Evolutionary conservation across 768 basidiomycete genomes (phyloP).

Genomic region (Calocybe gangraenosa): DNA sequence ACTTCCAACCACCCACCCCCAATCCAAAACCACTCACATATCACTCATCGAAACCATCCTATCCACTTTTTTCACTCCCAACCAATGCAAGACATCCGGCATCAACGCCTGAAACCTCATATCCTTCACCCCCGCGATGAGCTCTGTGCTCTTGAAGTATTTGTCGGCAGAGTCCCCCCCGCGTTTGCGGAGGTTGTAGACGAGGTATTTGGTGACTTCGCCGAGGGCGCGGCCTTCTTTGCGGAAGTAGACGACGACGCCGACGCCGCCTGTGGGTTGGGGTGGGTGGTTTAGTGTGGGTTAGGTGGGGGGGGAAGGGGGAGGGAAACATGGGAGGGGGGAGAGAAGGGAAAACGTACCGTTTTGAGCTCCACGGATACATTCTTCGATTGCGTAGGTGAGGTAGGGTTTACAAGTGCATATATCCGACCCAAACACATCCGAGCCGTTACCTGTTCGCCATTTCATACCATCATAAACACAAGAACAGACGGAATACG

Average conservation of each 20-base stretch:
- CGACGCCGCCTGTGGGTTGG: slow-evolving; percentile 66
- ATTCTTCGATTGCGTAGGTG: slow-evolving; percentile 90
- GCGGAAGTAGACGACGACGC: slow-evolving; percentile 90
- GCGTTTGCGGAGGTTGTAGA: slow-evolving; percentile 95
- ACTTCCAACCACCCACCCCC: too few species aligned
- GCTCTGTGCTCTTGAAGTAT: slow-evolving; percentile 92
- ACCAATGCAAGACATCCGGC: slow-evolving; percentile 95
- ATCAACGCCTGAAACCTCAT: slow-evolving; percentile 94
- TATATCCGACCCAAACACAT: slow-evolving; percentile 93
- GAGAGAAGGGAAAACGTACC: slow-evolving; percentile 15
- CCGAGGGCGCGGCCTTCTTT: slow-evolving; percentile 93
- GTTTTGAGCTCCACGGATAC: slow-evolving; percentile 66
- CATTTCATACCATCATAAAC: not conserved
- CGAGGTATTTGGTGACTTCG: slow-evolving; percentile 93
- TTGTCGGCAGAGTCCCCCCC: slow-evolving; percentile 89
- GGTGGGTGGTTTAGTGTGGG: not conserved
- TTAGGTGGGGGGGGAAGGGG: not conserved
- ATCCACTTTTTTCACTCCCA: slow-evolving; percentile 87
- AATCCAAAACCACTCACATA: slow-evolving; percentile 42
- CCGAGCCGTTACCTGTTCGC: slow-evolving; percentile 79
- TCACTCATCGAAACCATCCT: slow-evolving; percentile 91
- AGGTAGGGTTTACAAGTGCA: slow-evolving; percentile 94
- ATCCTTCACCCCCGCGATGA: slow-evolving; percentile 92
- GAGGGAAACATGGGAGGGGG: too few species aligned
- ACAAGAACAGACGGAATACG: slow-evolving; percentile 14